These are phyloP conservation scores for Fusarium sp. DNA, from an alignment of 2,329 filamentous ascomycete species.

Conservation along the genomic window DNA sequence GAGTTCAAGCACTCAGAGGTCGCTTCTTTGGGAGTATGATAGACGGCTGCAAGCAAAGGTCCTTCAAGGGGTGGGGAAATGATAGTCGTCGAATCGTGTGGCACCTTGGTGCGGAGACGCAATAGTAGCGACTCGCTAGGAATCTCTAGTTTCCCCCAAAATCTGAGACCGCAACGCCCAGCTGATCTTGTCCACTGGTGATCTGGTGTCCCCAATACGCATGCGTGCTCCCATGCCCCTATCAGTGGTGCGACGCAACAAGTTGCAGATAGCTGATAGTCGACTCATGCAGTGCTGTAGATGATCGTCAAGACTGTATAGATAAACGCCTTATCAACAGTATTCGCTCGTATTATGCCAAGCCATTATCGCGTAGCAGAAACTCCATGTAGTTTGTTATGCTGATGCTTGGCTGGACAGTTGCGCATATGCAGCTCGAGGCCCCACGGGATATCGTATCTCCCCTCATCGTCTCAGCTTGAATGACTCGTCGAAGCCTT, in stretches of 20 bases:
- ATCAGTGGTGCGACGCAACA: constrained; percentile 33
- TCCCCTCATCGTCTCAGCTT: constrained; percentile 25
- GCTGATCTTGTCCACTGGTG: constrained; percentile 39
- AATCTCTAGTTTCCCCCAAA: constrained; percentile 39
- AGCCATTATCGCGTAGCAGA: constrained; percentile 16
- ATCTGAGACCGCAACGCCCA: constrained; percentile 40
- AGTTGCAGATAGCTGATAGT: constrained; percentile 30
- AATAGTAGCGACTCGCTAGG: constrained; percentile 42
- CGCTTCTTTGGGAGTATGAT: constrained; percentile 39
- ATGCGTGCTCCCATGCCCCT: constrained; percentile 37
- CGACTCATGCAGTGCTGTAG: constrained; percentile 25
- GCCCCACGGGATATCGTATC: constrained; percentile 29
- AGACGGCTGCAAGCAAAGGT: constrained; percentile 37
- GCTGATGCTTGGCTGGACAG: constrained; percentile 39
- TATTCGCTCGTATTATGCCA: constrained; percentile 14
- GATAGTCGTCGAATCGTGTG: constrained; percentile 36
- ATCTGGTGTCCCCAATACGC: constrained; percentile 33
- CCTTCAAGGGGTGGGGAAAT: constrained; percentile 33
- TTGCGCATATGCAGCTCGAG: constrained; percentile 42
- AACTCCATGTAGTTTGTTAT: constrained; percentile 22
- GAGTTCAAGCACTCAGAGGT: constrained; percentile 48
- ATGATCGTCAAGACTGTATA: constrained; percentile 24
- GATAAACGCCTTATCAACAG: constrained; percentile 21
- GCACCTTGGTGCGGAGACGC: constrained; percentile 40
- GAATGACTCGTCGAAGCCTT: constrained; percentile 47